Evolutionary conservation across 371 early-diverging fungal species (phyloP), one percentile per base, ranked within the genome.

Genomic region (Mucor piriformis): DNA sequence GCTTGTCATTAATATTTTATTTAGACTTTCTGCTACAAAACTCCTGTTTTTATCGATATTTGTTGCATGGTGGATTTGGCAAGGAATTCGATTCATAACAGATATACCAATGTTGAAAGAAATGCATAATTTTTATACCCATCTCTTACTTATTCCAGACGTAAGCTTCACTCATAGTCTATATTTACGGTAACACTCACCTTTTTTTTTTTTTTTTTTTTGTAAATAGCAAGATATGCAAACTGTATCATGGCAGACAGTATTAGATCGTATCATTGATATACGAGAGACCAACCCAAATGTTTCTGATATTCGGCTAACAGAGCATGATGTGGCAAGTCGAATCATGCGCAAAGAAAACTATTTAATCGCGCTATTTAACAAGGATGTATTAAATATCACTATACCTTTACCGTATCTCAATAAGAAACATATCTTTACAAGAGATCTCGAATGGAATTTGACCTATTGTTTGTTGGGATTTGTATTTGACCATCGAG

Each of bases 261-360:
- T 95, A 3, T 81, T 91, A 6, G 74, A 76, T 5, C 79, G 86
- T 16, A 87, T 95, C 58, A 84, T 91, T 23, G 69, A 70, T 52
- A 82, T 88, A 43, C 86, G 91, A 49, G 85, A 91, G 72, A 82
- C 83, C 59, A 86, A 90, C 70, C 81, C 88, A 24, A 78, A 88
- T 69, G 85, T 74, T 44, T 66, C 79, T 11, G 72, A 79, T 37
- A 60, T 77, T 16, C 79, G 84, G n/a, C 69, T 99, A 27, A 90
- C 95, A 61, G 95, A 92, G 7, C 92, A 93, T 59, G 85, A 80
- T 50, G 89, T 98, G 33, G 88, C 95, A 16, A 94, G 92, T 71
- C 87, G 97, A 32, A 96, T 99, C 57, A 87, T 98, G 92, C 89
- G 98, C n/a, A 85, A 89, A 54, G 99, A 99, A 38, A 99, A 99